These are phyloP conservation scores for Oryza meridionalis DNA, from an alignment of 176 grass and related monocot species.

Conservation along the genomic window DNA sequence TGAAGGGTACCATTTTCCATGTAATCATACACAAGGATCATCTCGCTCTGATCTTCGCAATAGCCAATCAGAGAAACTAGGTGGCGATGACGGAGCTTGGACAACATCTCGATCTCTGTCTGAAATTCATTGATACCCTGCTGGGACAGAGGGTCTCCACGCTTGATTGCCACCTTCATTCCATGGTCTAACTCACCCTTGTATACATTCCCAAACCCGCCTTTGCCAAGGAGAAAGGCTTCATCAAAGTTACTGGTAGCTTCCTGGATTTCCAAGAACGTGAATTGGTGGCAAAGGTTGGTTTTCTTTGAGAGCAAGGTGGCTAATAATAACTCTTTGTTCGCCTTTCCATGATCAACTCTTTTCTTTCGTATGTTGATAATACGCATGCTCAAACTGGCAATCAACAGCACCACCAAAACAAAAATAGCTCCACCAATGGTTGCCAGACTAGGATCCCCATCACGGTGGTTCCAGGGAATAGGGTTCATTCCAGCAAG, in stretches of 20 bases:
- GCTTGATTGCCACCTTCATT: constrained; percentile 51
- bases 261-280: too few relatives aligned
- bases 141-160: constrained; percentile 41
- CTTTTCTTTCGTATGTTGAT: constrained; percentile 36
- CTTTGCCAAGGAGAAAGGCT: constrained; percentile 41
- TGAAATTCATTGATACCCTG: not conserved
- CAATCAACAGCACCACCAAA: constrained; percentile 20
- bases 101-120: not conserved
- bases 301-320: not conserved
- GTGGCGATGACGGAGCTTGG: not conserved
- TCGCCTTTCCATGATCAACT: constrained; percentile 3
- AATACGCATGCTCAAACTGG: not conserved
- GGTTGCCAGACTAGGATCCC: not conserved
- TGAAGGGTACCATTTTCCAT: not conserved
- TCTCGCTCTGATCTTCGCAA: constrained; percentile 51
- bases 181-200: constrained; percentile 34
- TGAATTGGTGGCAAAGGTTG: too few relatives aligned
- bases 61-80: not conserved
- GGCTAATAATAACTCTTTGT: not conserved
- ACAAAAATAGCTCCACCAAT: constrained; percentile 33
- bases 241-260: constrained; percentile 48
- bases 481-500: not conserved
- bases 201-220: constrained; percentile 60
- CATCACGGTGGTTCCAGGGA: not conserved
- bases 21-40: not conserved